A percentile compares a stretch with the other conserved stretches of the same genome.
These are phyloP conservation scores for Picea sitchensis DNA, from an alignment of 75 land plant species.

Conservation along the genomic window DNA sequence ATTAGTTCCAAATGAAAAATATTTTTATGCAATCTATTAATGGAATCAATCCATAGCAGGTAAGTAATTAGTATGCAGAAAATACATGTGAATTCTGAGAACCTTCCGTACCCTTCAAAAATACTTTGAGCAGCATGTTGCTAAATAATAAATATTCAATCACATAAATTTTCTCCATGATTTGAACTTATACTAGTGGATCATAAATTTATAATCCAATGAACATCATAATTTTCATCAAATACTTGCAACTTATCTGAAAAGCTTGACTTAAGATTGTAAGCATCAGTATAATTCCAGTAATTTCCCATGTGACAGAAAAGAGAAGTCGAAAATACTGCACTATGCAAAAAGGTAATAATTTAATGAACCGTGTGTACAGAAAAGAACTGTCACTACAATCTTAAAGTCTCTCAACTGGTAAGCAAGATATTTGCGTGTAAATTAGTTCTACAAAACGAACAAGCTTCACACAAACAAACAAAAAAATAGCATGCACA, in stretches of 20 bases:
- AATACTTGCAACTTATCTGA: background rate
- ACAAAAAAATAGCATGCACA: background rate
- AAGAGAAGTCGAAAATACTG: too few relatives aligned
- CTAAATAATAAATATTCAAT: background rate
- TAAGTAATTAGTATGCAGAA: background rate
- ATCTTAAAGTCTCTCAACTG: too few relatives aligned
- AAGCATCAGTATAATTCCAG: background rate
- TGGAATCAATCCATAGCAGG: background rate
- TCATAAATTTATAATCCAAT: background rate
- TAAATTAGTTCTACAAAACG: background rate
- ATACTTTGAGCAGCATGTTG: background rate
- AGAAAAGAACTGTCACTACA: too few relatives aligned
- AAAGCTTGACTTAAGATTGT: background rate
- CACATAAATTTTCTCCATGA: background rate
- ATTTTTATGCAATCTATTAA: constrained; percentile 2
- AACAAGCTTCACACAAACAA: background rate
- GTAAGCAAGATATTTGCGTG: background rate
- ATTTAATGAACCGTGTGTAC: too few relatives aligned
- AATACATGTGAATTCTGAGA: background rate
- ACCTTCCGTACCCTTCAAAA: background rate
- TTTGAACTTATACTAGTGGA: background rate
- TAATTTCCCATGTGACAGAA: background rate
- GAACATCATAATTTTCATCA: background rate
- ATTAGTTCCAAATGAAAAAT: background rate
- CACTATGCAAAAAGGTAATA: too few relatives aligned